Base-by-base conservation (phyloP, 2,329 filamentous ascomycete species). In the Rhynchosporium graminicola region DNA sequence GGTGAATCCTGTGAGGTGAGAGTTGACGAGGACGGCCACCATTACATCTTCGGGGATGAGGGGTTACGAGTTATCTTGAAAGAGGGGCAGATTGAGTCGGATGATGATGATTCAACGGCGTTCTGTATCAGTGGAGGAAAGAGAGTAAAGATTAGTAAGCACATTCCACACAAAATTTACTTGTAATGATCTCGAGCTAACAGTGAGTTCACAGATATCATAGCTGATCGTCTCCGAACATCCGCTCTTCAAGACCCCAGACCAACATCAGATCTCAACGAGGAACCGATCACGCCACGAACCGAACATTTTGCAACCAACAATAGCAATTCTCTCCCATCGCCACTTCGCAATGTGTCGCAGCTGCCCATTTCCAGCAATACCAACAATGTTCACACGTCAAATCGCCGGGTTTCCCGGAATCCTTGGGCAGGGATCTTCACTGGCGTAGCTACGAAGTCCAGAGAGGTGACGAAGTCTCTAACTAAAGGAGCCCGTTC, bases 21-120 rank as follows among this genome's bases (percentile, higher is more conserved):
- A 13, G 20, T 58, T 28, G 56, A 58, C 20, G 56, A 58, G 9
- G 56, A 58, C 31, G 56, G 56, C 6, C 48, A 50, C 36, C 50
- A 50, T 15, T 58, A 58, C 31, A 45, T 50, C 6, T 48, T 38
- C 36, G 56, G 45, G 28, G 31, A 47, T 4, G 45, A 26, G n/a
- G 56, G 56, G 2, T 40, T 58, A 8, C 45, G 56, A 10, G 45
- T 58, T 7, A 36, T 20, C 12, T 31, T 58, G 26, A 38, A 46
- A 31, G 43, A 46, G 42, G 56, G 56, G 6, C 45, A 58, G 56
- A 40, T 58, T 5, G 31, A 48, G 3, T 46, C 45, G 20, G 45
- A 50, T 6, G 28, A 50, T 6, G 28, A 42, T 33, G 40, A 31
- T 3, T 48, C 56, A 29, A 29, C 26, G 45, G 31, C 56, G 10